phyloP scores from a whole-genome alignment of 768 basidiomycete genomes.

The Tulasnella sp. region DNA sequence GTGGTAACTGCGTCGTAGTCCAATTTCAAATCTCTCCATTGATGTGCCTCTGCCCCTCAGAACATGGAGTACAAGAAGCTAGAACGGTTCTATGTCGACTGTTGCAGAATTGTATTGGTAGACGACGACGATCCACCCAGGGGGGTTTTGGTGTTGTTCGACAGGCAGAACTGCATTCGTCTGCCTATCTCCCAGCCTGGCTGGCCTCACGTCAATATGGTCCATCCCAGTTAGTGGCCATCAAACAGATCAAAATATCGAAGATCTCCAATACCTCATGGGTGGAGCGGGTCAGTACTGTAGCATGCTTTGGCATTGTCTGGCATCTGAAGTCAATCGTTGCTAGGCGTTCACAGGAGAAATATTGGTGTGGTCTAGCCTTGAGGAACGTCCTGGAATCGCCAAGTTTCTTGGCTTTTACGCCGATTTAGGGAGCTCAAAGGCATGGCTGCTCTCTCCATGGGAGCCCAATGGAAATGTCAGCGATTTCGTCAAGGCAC shows the following conservation, averaged over 20 bases:
- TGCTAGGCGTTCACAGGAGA: neutral
- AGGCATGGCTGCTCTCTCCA: neutral
- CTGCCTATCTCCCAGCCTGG: neutral
- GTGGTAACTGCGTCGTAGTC: too few species aligned
- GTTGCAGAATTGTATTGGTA: neutral
- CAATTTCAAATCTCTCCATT: too few species aligned
- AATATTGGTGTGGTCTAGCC: neutral
- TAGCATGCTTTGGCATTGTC: neutral
- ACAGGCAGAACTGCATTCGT: neutral
- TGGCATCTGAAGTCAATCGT: neutral
- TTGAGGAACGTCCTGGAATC: neutral
- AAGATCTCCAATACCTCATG: neutral
- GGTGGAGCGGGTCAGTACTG: too few species aligned
- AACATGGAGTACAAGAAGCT: neutral
- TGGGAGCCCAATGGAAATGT: neutral
- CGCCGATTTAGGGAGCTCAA: neutral
- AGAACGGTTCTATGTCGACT: neutral
- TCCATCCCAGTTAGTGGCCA: neutral
- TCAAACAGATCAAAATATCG: neutral
- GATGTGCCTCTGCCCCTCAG: too few species aligned
- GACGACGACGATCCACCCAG: neutral
- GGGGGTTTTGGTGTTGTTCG: neutral
- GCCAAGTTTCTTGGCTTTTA: neutral
- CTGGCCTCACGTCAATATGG: neutral
- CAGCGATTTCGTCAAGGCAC: neutral